A percentile compares a stretch with the other conserved stretches of the same genome.
phyloP scores from a whole-genome alignment of 352 stramenopile species.

The Globisporangium paroecandrum region DNA sequence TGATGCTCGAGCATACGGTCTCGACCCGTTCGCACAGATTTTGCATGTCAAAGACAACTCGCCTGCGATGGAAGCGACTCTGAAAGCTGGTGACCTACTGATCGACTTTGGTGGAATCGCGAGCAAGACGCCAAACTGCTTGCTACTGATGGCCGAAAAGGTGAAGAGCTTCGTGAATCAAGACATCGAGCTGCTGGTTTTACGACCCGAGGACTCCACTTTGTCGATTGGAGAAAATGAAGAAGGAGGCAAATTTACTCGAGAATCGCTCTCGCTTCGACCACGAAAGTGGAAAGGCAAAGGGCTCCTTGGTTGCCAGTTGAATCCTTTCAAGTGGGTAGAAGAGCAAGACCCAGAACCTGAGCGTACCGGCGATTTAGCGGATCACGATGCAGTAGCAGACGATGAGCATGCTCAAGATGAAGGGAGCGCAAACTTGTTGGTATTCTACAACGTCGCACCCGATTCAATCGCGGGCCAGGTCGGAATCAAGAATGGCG shows the following conservation, averaged over 20 bases:
- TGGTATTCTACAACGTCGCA: constrained; percentile 46
- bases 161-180: constrained; percentile 45
- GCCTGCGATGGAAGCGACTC: constrained; percentile 41
- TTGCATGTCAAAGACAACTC: constrained; percentile 38
- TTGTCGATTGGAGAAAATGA: background rate
- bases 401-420: background rate
- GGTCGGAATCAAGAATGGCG: constrained; percentile 37
- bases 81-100: constrained; percentile 41
- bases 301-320: constrained; percentile 55
- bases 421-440: constrained; percentile 6
- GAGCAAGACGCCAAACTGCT: constrained; percentile 41
- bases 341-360: constrained; percentile 1
- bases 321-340: constrained; percentile 60
- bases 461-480: constrained; percentile 26
- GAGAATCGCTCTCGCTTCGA: constrained; percentile 13
- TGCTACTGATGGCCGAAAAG: constrained; percentile 45
- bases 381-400: background rate
- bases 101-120: constrained; percentile 49
- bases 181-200: constrained; percentile 29
- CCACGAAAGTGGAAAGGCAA: constrained; percentile 65
- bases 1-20: constrained; percentile 1
- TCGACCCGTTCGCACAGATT: constrained; percentile 45
- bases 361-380: background rate
- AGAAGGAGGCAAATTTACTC: background rate
- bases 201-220: constrained; percentile 22